phyloP scores from a whole-genome alignment of 805 yeast genomes.

The Yueomyces sp. region DNA sequence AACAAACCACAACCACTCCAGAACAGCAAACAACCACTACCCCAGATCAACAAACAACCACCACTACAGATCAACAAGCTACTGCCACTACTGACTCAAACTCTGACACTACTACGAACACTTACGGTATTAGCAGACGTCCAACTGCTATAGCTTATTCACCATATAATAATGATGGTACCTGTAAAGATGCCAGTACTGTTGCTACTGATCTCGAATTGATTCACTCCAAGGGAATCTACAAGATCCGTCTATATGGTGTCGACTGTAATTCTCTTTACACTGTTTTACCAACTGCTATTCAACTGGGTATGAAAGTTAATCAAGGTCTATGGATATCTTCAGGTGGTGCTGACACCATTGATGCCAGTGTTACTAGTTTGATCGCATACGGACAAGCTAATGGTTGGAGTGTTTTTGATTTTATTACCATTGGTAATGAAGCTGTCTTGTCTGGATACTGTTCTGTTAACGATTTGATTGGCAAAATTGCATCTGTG shows the following conservation, averaged over 20 bases:
- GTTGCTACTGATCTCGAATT: conserved; percentile 45
- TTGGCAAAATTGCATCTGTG: conserved; percentile 50
- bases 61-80: conserved; percentile 1
- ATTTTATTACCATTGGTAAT: conserved; percentile 71
- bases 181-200: conserved; percentile 47
- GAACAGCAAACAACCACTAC: not conserved
- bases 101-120: not conserved
- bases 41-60: not conserved
- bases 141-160: conserved; percentile 61
- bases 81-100: conserved; percentile 5
- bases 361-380: conserved; percentile 43
- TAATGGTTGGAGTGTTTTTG: conserved; percentile 61
- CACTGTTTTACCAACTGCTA: conserved; percentile 51
- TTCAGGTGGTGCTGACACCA: conserved; percentile 49
- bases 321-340: conserved; percentile 85
- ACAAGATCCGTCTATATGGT: conserved; percentile 65
- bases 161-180: conserved; percentile 58
- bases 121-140: conserved; percentile 18
- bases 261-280: conserved; percentile 67
- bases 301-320: conserved; percentile 47
- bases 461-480: conserved; percentile 47
- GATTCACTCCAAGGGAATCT: conserved; percentile 50
- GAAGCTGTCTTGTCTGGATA: conserved; percentile 66
- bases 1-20: conserved; percentile 3
- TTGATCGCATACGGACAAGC: conserved; percentile 39